Base-by-base conservation (phyloP, 2,329 filamentous ascomycete genomes). In the Talaromyces albobiverticillius region DNA sequence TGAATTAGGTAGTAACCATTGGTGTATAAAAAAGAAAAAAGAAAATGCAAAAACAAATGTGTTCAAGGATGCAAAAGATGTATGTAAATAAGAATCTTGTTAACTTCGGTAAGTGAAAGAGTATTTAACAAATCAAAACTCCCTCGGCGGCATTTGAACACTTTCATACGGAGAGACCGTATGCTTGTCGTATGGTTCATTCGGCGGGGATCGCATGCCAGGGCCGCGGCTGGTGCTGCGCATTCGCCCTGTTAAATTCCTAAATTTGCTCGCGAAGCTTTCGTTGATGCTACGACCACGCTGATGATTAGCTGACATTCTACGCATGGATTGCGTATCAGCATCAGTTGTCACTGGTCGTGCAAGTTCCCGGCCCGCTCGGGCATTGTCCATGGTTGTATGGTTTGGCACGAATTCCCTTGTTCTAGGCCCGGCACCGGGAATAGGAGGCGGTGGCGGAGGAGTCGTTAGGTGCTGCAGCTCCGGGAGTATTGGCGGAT, bases 391-490 rank as follows among this genome's bases (percentile, higher is more conserved):
- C 23, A 75, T 71, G 16, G 67, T 67, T 45, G 73, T 71, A 38
- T 73, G 70, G 25, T 71, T 73, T 1, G 70, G 74, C 2, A 66
- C 70, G 0, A 71, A 65, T 4, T 71, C 73, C 14, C 71, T 67
- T 6, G 65, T 64, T 2, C 62, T 59, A 11, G 61, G 59, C 23
- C 60, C 61, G 13, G 61, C 61, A 18, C 61, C 48, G 7, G 77
- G 75, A 10, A 71, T 65, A n/a, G 76, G 76, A 20, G 77, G 77
- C 14, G 76, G 78, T 2, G 79, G 78, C 1, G 81, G 80, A 10
- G 81, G 80, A 9, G 68, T 73, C 22, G 77, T 79, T 14, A 86
- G 71, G 65, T 86, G 83, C 62, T 84, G 82, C 9, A 86, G 74
- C 62, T 86, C 81, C 6, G 83, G 80, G 16, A 86, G 74, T 9